A percentile compares a stretch with the other conserved stretches of the same genome.
These are phyloP conservation scores for Suillus paluster DNA, from an alignment of 768 basidiomycete genomes.

Conservation along the genomic window DNA sequence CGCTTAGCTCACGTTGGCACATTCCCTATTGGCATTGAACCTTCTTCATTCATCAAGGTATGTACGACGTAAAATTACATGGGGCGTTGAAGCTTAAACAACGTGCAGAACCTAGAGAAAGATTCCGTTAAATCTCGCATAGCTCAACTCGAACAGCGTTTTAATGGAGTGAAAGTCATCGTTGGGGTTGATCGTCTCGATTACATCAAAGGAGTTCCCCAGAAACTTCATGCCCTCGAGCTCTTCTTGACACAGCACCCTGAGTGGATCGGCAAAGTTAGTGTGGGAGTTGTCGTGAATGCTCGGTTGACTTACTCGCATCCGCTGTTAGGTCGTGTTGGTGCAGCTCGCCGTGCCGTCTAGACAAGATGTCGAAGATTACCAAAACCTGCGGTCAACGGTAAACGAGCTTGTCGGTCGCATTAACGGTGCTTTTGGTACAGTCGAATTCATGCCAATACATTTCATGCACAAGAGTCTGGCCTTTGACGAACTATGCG, in stretches of 20 bases:
- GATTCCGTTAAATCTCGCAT: slow-evolving; percentile 83
- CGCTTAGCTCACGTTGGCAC: slow-evolving; percentile 97
- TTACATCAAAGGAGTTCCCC: slow-evolving; percentile 99
- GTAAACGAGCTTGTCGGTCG: slow-evolving; percentile 98
- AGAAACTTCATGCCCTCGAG: slow-evolving; percentile 96
- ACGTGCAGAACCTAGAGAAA: slow-evolving; percentile 72
- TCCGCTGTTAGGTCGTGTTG: slow-evolving; percentile 73
- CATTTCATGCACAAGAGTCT: slow-evolving; percentile 99
- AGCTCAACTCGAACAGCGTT: slow-evolving; percentile 82
- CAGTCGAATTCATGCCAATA: slow-evolving; percentile 99
- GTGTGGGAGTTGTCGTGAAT: slow-evolving; percentile 14
- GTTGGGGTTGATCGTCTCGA: slow-evolving; percentile 98
- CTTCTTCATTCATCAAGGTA: slow-evolving; percentile 85
- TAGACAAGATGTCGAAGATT: slow-evolving; percentile 98
- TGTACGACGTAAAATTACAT: slow-evolving; percentile 18
- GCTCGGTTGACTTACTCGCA: slow-evolving; percentile 8
- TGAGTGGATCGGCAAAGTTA: slow-evolving; percentile 97
- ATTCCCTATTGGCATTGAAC: slow-evolving; percentile 99
- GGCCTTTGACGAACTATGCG: slow-evolving; percentile 92
- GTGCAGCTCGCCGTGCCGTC: slow-evolving; percentile 98
- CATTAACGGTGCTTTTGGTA: slow-evolving; percentile 98
- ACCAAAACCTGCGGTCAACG: slow-evolving; percentile 93
- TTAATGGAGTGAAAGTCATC: slow-evolving; percentile 94
- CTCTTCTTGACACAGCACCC: slow-evolving; percentile 97
- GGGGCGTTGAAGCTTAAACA: slow-evolving; percentile 7